A percentile compares a stretch with the other conserved stretches of the same genome.
These are phyloP conservation scores for Curvularia sp. DNA, from an alignment of 2,329 filamentous ascomycete genomes.

Conservation along the genomic window DNA sequence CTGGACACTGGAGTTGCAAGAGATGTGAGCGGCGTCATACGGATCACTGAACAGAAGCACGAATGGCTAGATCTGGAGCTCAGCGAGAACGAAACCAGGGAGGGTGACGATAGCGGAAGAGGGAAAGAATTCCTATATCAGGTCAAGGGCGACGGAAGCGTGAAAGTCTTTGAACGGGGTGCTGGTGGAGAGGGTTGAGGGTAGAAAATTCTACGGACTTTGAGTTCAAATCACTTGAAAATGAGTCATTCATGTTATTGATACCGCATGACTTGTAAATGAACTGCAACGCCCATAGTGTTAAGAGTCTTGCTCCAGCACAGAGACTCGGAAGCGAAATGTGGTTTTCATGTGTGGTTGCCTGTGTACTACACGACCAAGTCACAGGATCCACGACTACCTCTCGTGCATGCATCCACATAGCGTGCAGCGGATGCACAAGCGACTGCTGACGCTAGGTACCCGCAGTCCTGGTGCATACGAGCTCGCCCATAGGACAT, in stretches of 20 bases:
- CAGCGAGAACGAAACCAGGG: slow-evolving; percentile 34
- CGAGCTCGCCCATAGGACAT: background rate
- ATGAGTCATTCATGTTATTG: background rate
- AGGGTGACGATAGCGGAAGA: slow-evolving; percentile 29
- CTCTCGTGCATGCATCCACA: background rate
- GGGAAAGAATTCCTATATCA: slow-evolving; percentile 82
- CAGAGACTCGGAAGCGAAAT: background rate
- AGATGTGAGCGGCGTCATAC: slow-evolving; percentile 87
- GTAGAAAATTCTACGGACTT: background rate
- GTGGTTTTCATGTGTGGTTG: background rate
- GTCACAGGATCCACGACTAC: background rate
- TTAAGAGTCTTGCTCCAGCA: background rate
- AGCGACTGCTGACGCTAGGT: background rate
- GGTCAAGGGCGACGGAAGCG: slow-evolving; percentile 77
- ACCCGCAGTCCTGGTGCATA: background rate
- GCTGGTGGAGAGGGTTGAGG: slow-evolving; percentile 44
- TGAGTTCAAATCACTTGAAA: background rate
- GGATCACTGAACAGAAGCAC: slow-evolving; percentile 64
- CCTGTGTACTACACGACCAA: background rate
- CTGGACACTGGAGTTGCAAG: slow-evolving; percentile 87
- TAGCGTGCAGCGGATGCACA: background rate
- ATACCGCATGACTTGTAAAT: background rate
- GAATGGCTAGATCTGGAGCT: slow-evolving; percentile 39
- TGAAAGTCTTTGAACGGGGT: slow-evolving; percentile 85
- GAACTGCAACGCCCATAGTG: too few species aligned